A percentile compares a stretch with the other conserved stretches of the same genome.
These are phyloP conservation scores for Trametes elegans DNA, from an alignment of 768 basidiomycete genomes.

Conservation along the genomic window DNA sequence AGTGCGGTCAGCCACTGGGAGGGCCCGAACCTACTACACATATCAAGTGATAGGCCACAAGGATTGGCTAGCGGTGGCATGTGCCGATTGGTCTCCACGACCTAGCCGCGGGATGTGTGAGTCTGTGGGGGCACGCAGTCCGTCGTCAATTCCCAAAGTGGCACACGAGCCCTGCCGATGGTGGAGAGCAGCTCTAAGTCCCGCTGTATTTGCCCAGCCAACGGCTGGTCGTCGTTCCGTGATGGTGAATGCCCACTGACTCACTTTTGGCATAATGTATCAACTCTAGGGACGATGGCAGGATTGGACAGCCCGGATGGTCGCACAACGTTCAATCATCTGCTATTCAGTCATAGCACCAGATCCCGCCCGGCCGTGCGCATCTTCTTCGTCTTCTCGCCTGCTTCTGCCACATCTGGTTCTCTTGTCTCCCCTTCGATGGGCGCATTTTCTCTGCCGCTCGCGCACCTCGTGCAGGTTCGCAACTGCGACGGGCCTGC, in stretches of 20 bases:
- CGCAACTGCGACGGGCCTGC: no score
- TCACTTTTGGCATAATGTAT: no score
- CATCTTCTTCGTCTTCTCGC: not conserved
- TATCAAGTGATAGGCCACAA: conserved; percentile 2
- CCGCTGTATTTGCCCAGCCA: conserved; percentile 12
- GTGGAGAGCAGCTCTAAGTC: conserved; percentile 1
- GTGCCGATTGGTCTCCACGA: conserved; percentile 8
- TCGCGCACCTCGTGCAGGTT: no score
- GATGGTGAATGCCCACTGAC: no score
- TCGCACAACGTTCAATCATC: not conserved
- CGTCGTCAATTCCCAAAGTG: conserved; percentile 6
- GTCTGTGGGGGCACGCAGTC: not conserved
- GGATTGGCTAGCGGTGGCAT: not conserved
- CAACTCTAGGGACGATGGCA: no score
- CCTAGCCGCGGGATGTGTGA: not conserved
- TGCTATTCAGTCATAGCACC: conserved; percentile 3
- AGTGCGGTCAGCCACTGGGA: not conserved
- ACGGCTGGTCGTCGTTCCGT: not conserved
- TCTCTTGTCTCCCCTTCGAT: not conserved
- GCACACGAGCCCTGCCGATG: not conserved
- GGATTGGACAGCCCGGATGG: no score
- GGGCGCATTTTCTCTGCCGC: not conserved
- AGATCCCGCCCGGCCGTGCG: not conserved
- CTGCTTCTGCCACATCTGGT: not conserved
- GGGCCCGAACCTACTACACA: not conserved